Evolutionary conservation across 2,329 filamentous ascomycete species (phyloP).

Genomic region (Fusarium avenaceum): DNA sequence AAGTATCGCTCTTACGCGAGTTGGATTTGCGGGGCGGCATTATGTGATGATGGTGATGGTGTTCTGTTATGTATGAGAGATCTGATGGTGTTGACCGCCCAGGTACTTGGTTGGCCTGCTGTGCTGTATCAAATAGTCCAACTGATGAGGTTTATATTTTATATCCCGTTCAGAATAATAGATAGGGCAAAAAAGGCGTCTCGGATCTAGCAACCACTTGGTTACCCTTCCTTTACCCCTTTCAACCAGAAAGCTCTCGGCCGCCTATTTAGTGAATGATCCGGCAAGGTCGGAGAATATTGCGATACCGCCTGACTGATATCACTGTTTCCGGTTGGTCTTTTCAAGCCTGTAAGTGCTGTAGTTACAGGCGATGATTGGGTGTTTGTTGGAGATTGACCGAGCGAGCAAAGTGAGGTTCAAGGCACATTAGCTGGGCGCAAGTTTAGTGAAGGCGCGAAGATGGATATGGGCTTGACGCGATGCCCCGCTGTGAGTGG

Average conservation of each 20-base stretch:
- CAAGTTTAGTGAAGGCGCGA: constrained; percentile 43
- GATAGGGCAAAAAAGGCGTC: not conserved
- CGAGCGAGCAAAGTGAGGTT: constrained; percentile 1
- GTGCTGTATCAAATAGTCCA: not conserved
- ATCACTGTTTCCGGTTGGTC: not conserved
- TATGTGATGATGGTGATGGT: constrained; percentile 22
- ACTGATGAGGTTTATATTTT: not conserved
- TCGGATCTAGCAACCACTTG: constrained; percentile 37
- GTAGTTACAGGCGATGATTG: constrained; percentile 15
- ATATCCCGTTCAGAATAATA: not conserved
- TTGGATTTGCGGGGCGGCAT: constrained; percentile 72
- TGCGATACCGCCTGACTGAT: not conserved
- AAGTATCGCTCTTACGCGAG: constrained; percentile 61
- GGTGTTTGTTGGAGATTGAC: constrained; percentile 7
- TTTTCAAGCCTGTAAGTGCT: not conserved
- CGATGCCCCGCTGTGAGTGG: constrained; percentile 48
- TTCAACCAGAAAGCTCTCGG: constrained; percentile 4
- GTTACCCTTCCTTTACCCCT: constrained; percentile 25
- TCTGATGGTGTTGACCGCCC: not conserved
- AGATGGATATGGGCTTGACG: constrained; percentile 41
- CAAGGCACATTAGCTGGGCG: not conserved
- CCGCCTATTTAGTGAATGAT: not conserved
- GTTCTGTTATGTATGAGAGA: constrained; percentile 4
- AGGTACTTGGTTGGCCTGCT: not conserved
- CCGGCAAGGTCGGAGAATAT: not conserved